Evolutionary conservation across 2,329 filamentous ascomycete genomes (phyloP).

Genomic region (Fusarium annulatum): DNA sequence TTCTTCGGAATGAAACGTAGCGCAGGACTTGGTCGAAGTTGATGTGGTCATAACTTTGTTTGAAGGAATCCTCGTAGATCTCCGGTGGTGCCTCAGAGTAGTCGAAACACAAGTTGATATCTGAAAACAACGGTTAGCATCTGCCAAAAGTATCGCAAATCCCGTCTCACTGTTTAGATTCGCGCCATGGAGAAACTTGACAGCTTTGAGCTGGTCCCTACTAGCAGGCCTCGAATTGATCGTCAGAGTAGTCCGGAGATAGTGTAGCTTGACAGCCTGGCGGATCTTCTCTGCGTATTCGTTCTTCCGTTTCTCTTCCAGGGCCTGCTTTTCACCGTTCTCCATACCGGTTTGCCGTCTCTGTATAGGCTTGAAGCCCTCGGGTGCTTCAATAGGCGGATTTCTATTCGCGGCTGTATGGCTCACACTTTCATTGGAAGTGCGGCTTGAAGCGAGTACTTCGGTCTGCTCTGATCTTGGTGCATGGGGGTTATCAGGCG

Average conservation of each 20-base stretch:
- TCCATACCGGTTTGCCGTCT: not conserved
- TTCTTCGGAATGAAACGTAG: not conserved
- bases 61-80: not conserved
- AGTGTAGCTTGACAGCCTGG: not conserved
- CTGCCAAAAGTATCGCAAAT: accelerated
- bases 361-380: not conserved
- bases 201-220: not conserved
- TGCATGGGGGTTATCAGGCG: not conserved
- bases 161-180: not conserved
- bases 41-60: not conserved
- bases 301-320: not conserved
- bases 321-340: not conserved
- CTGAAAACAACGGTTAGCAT: not conserved
- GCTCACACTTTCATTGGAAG: too few species aligned
- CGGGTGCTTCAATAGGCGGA: not conserved
- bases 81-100: not conserved
- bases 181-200: not conserved
- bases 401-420: not conserved
- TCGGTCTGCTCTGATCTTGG: not conserved
- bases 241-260: not conserved
- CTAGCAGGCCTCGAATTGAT: not conserved
- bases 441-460: not conserved
- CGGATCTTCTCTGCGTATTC: not conserved
- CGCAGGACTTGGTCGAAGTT: not conserved
- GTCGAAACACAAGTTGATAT: not conserved